Percentiles rank a stretch among this genome's conserved stretches.
These are phyloP conservation scores for Trebouxiophyceae sp. DNA, from an alignment of 163 green algal species.

Conservation along the genomic window DNA sequence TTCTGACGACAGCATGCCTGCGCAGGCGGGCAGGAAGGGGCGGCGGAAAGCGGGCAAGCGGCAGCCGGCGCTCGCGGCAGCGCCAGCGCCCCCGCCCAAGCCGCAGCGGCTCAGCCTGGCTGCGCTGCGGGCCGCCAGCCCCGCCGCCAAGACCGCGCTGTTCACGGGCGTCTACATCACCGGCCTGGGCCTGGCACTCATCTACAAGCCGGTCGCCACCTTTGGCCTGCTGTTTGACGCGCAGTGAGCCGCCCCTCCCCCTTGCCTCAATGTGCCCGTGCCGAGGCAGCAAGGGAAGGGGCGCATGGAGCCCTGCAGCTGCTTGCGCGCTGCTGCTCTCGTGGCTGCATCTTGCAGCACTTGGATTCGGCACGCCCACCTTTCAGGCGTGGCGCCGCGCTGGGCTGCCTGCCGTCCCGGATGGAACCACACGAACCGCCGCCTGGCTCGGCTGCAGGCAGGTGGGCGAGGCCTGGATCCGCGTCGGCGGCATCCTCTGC, in stretches of 20 bases:
- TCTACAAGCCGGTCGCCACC: constrained; percentile 2
- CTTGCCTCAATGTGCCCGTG: not conserved
- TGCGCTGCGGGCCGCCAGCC: too few species aligned
- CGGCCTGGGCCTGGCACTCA: constrained; percentile 8
- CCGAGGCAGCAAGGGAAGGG: not conserved
- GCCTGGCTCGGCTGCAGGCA: constrained; percentile 2
- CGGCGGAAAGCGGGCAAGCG: too few species aligned
- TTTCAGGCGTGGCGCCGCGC: too few species aligned
- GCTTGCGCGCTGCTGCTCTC: not conserved
- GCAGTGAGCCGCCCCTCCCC: not conserved
- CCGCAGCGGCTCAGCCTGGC: too few species aligned
- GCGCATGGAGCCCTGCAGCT: not conserved
- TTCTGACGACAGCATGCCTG: too few species aligned
- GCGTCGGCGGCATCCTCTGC: constrained; percentile 29
- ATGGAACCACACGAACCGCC: too few species aligned
- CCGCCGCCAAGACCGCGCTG: too few species aligned
- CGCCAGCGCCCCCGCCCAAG: too few species aligned
- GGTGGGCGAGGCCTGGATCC: constrained; percentile 20
- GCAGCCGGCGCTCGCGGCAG: too few species aligned
- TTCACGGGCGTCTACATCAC: constrained; percentile 30
- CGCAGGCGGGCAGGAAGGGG: too few species aligned
- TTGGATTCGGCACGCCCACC: not conserved
- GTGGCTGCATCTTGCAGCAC: not conserved
- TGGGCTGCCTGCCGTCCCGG: too few species aligned
- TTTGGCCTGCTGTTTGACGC: constrained; percentile 19